Base-by-base conservation (phyloP, 2,329 filamentous ascomycete species). In the Torrubiellomyces zombiae region DNA sequence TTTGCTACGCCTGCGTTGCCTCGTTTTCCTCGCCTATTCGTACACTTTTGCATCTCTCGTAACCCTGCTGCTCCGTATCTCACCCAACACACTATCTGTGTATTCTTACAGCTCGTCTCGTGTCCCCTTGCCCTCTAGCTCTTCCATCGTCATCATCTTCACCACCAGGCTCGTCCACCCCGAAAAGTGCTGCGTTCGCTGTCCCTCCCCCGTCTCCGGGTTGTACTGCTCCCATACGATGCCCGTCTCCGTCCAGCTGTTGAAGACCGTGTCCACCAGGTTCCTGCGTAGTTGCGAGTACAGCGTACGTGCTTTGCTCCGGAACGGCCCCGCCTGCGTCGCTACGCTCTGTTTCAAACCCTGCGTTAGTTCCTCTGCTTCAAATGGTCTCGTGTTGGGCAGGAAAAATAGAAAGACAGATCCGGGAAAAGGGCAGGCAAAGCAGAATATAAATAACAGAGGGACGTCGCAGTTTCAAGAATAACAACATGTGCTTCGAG, bases 211-310 rank as follows among this genome's bases (percentile, higher is more conserved):
- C 4, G 81, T 92, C 40, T 93, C 82, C 0, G 85, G 82, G 47
- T 92, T 81, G 51, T 95, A 98, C 55, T 98, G 89, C 54, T 98
- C 89, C 86, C 86, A 98, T 0, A 86, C 89, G 47, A 95, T 95
- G 11, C 86, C 86, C 0, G 89, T 95, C 44, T 80, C 70, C 45
- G 75, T 61, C 86, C 86, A 98, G 47, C 74, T 75, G 29, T 74
- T 67, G 56, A 77, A 94, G 9, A 95, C 78, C 2, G 85, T 95
- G 25, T 83, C 67, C 22, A 95, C 78, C 9, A 98, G 56, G 44
- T 93, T 95, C 48, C 66, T 69, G 27, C 89, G 72, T 23, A 95
- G 66, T 16, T 66, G 58, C 10, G 58, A 70, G 56, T 93, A 95
- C 30, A 93, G 60, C 28, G 70, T 62, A n/a, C 56, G 57, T 7